Base-by-base conservation (phyloP, 2,329 filamentous ascomycete species). In the Fusarium sacchari region DNA sequence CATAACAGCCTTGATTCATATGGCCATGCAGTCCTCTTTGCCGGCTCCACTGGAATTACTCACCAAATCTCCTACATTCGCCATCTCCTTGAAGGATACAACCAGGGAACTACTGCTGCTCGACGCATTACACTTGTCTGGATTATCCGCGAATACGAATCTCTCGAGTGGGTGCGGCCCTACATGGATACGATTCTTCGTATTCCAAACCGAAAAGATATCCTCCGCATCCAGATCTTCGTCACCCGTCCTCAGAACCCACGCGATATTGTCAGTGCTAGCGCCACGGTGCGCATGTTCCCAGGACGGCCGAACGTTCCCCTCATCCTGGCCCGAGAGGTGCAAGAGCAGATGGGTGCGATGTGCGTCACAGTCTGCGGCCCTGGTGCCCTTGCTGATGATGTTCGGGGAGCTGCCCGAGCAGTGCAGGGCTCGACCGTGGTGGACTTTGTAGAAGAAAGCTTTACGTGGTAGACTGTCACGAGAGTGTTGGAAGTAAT, bases 21-120 rank as follows among this genome's bases (percentile, higher is more conserved):
- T 82, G 96, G 96, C 43, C 96, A 97, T 47, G 91, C 92, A 49
- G 89, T 99, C 72, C 91, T 99, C 64, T 95, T 98, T 80, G 95
- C 96, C 18, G 95, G 95, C 64, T 94, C 96, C 64, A 95, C 96
- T 10, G 96, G 96, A 71, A 98, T 99, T 83, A 97, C 96, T 2
- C 96, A 98, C 81, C 95, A 97, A 81, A 90, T 98, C 36, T 94
- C 95, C 39, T 97, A 97, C 81, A 88, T 98, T 14, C 92, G 91
- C 62, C 92, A 96, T 58, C 86, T 96, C 9, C 88, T 96, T 66
- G 84, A 90, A 60, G 92, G 92, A 8, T 92, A 89, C 81, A 89
- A 90, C 60, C 85, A 89, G 2, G 89, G 90, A 67, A 95, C 91
- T 2, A 91, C 95, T 42, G 95, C 96, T 9, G 94, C 94, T 7